Percentiles rank a stretch among this genome's conserved stretches.
Evolutionary conservation across 805 yeast species (phyloP).

Genomic region (Candida anglica): DNA sequence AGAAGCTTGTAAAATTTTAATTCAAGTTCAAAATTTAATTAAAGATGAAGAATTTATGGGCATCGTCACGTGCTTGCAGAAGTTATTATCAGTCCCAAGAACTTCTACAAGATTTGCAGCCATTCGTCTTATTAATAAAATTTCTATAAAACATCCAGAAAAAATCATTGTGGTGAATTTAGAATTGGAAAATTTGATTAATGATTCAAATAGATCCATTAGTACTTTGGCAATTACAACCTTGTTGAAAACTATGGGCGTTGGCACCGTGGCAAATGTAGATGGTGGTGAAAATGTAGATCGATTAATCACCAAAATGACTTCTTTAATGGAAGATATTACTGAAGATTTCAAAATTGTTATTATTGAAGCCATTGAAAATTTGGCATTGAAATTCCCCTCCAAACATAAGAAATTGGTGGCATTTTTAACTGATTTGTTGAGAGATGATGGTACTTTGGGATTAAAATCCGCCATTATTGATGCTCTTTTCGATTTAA

Average conservation of each 20-base stretch:
- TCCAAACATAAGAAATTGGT: conserved; percentile 81
- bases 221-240: conserved; percentile 98
- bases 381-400: conserved; percentile 90
- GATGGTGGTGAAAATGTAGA: conserved; percentile 59
- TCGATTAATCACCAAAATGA: conserved; percentile 79
- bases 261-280: conserved; percentile 39
- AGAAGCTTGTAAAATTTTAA: conserved; percentile 81
- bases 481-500: conserved; percentile 89
- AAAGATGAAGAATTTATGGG: conserved; percentile 61
- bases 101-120: conserved; percentile 91
- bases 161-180: conserved; percentile 73
- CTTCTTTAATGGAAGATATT: conserved; percentile 87
- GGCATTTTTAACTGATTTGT: conserved; percentile 72
- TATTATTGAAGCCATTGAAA: conserved; percentile 91
- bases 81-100: conserved; percentile 80
- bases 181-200: conserved; percentile 82
- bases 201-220: conserved; percentile 84
- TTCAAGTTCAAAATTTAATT: conserved; percentile 50
- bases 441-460: conserved; percentile 89
- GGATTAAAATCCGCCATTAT: conserved; percentile 82
- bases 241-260: conserved; percentile 88
- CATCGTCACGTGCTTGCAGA: conserved; percentile 72
- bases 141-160: conserved; percentile 79
- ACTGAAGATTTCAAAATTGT: conserved; percentile 94
- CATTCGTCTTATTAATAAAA: conserved; percentile 79